Evolutionary conservation across 2,329 filamentous ascomycete species (phyloP), one percentile per base, ranked within the genome.

Genomic region (Colletotrichum neosansevieriae): DNA sequence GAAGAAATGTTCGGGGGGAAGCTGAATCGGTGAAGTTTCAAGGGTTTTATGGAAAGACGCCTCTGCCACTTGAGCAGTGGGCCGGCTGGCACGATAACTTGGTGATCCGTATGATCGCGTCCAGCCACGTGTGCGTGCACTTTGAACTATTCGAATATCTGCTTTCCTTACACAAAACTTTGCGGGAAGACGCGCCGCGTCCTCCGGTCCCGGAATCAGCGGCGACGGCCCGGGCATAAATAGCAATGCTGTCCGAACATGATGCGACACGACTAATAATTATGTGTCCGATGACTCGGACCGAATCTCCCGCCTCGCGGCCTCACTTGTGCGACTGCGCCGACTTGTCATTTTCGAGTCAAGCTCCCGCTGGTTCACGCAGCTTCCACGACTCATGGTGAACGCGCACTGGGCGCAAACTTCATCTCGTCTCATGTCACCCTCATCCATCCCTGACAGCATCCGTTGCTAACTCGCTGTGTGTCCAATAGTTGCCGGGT

Each of bases 351-450:
- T 45, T n/a, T 19, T 21, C 17, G 42, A 58, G 40, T 58, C 56
- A 21, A 34, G 56, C 15, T 45, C n/a, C 13, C 9, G 40, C n/a
- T 29, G 42, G 36, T 19, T 21, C 42, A 11, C 36, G n/a, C 6
- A n/a, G 4, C n/a, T 13, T 21, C 6, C 29, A 58, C 42, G 42
- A 58, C 15, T 58, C 42, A 36, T 56, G 34, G 13, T 15, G 17
- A 38, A n/a, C 51, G 10, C 15, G 17, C 12, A 34, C 12, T 40
- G 17, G 13, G 44, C 42, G 42, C n/a, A n/a, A 19, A 24, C 24
- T 58, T 47, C 56, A 42, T 58, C 56, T 58, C 56, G 56, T 21
- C 56, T 58, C 40, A 58, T 57, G 24, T 57, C 21, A 1, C 12
- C 19, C 36, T 9, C 24, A 15, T 29, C 13, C 54, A 15, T 32